Evolutionary conservation across 1,139 yeast genomes (phyloP), one percentile per base, ranked within the genome.

Genomic region (Hansenula lynferdii): DNA sequence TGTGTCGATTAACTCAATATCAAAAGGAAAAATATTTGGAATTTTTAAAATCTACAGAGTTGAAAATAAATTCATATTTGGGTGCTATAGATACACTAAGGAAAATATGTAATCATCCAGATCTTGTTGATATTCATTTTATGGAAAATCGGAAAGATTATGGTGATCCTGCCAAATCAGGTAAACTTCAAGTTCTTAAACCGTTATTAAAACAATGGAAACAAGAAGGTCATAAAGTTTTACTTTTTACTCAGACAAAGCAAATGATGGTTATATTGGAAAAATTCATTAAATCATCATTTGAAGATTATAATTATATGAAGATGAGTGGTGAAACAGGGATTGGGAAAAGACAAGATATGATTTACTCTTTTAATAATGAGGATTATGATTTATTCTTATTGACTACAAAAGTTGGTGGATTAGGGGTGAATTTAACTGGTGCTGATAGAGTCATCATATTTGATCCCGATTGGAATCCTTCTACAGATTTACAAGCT

Each of bases 381-480:
- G 79, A 81, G 46, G 64, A 72, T 1, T 58, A 64, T 16, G 74
- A 76, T 43, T 75, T 92, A 1, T 94, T 92, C 57, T 61, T 92
- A 23, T 65, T 92, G 33, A 92, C 98, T 0, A 92, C 98, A 0
- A 77, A 92, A 54, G 98, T 92, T 3, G 98, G 98, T 20, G 98
- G 98, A 0, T 67, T 92, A 33, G 98, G 98, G 18, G 86, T 92
- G 2, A 92, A 92, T 58, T 62, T 92, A 36, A 92, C 97, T 0
- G 97, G 97, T 5, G 98, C 98, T 0, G 92, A 89, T 51, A 65
- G 98, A 38, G 96, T 92, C 7, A 87, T 92, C 16, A 92, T 92
- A 15, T 92, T 73, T 57, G 98, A 92, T 55, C 98, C 98, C 0
- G 98, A 92, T 59, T 92, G 98, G 98, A 92, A 92, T 55, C 98